Conservation (phyloP, 805 yeast species). For the Myxozyma lipomycoides region DNA sequence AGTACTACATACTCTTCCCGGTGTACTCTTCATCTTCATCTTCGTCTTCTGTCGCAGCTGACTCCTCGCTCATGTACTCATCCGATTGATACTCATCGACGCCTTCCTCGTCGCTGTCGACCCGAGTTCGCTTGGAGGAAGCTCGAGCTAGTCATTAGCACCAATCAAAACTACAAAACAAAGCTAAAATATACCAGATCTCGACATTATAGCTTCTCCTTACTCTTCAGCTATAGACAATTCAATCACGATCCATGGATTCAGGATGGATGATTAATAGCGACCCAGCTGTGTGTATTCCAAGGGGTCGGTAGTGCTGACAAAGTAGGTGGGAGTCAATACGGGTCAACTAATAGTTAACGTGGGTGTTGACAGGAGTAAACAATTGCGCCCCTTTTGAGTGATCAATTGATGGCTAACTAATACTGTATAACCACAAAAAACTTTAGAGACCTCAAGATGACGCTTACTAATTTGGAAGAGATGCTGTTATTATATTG, state of each 20-base stretch:
- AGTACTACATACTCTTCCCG: not conserved
- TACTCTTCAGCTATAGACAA: too few relatives aligned
- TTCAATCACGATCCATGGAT: too few relatives aligned
- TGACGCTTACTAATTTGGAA: too few relatives aligned
- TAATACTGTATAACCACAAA: too few relatives aligned
- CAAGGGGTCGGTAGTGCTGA: too few relatives aligned
- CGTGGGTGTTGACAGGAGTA: not conserved
- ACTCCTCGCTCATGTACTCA: slow-evolving; percentile 19
- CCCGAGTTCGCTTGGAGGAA: slow-evolving; percentile 12
- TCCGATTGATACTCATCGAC: slow-evolving; percentile 14
- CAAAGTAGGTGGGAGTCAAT: too few relatives aligned
- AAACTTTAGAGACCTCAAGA: too few relatives aligned
- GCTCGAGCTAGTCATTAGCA: slow-evolving; percentile 7
- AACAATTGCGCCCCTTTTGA: too few relatives aligned
- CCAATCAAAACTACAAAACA: not conserved
- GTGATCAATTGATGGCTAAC: too few relatives aligned
- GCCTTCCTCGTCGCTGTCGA: slow-evolving; percentile 13
- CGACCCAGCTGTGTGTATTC: too few relatives aligned
- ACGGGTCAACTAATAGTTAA: not conserved
- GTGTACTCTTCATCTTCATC: slow-evolving; percentile 22
- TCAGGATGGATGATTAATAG: too few relatives aligned
- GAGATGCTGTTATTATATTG: too few relatives aligned
- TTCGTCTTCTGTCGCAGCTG: slow-evolving; percentile 23
- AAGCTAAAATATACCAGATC: not conserved
- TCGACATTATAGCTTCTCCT: not conserved